These are phyloP conservation scores for Imleria badia DNA, from an alignment of 768 basidiomycete species.

Conservation along the genomic window DNA sequence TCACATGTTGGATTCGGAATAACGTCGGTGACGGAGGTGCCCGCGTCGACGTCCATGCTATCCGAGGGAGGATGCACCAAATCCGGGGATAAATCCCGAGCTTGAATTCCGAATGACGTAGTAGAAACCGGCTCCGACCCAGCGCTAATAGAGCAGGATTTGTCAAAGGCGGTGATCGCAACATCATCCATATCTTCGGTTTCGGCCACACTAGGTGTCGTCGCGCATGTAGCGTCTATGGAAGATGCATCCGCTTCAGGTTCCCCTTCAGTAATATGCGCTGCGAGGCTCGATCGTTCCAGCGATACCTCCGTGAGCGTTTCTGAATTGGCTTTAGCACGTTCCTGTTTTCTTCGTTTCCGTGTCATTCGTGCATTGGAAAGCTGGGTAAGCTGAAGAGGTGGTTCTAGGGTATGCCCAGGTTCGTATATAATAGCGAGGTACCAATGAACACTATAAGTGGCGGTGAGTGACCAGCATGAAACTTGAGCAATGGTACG, in stretches of 20 bases:
- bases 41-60: conserved; percentile 28
- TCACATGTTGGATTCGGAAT: neutral
- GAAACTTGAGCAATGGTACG: conserved; percentile 19
- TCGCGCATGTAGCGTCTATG: conserved; percentile 15
- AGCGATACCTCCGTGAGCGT: neutral
- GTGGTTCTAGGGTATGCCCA: conserved; percentile 52
- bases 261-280: conserved; percentile 3
- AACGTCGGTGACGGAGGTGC: neutral
- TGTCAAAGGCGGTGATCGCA: conserved; percentile 7
- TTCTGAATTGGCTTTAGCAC: conserved; percentile 1
- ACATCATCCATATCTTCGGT: conserved; percentile 15
- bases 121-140: conserved; percentile 7
- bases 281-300: neutral
- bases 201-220: conserved; percentile 20
- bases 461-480: conserved; percentile 4
- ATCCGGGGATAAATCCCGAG: conserved; percentile 18
- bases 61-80: conserved; percentile 22
- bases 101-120: conserved; percentile 2
- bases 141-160: conserved; percentile 17
- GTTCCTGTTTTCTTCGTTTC: conserved; percentile 16
- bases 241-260: conserved; percentile 18
- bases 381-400: conserved; percentile 34
- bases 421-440: conserved; percentile 92
- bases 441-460: conserved; percentile 89
- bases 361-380: conserved; percentile 19